Evolutionary conservation across 108 stramenopile species (phyloP).

Genomic region (Aurantiochytrium sp.): DNA sequence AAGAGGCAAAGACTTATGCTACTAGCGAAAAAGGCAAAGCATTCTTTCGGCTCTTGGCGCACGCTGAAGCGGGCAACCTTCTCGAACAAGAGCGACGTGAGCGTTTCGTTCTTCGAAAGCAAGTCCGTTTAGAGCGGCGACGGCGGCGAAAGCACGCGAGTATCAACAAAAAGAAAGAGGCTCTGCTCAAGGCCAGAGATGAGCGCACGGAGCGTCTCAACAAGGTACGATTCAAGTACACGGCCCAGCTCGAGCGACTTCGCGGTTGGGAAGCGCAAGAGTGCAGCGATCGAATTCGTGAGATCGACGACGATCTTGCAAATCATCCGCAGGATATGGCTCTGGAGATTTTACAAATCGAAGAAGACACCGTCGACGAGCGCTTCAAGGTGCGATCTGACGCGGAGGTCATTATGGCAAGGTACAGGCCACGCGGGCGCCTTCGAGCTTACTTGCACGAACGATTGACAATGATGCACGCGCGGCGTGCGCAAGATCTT

Average conservation of each 20-base stretch:
- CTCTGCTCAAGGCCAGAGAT: not conserved
- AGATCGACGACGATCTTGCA: not conserved
- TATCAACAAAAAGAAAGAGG: not conserved
- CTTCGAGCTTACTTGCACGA: not conserved
- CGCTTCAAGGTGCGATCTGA: not conserved
- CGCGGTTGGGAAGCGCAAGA: constrained; percentile 5
- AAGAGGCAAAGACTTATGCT: not conserved
- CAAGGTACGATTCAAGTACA: not conserved
- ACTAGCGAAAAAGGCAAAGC: not conserved
- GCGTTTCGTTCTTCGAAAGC: not conserved
- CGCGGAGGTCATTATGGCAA: not conserved
- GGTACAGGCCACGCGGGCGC: not conserved
- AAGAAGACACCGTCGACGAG: not conserved
- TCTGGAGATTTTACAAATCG: not conserved
- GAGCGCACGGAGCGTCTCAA: not conserved
- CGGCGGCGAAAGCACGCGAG: not conserved
- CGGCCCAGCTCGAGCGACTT: not conserved
- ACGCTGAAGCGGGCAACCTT: not conserved
- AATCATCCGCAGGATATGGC: not conserved
- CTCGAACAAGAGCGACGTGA: not conserved
- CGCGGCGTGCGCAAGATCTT: not conserved
- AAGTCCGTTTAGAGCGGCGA: not conserved
- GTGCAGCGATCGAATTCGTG: not conserved
- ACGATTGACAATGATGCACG: not conserved
- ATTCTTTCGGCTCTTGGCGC: not conserved